Evolutionary conservation across 129 eudicot genomes (phyloP), one percentile per base, ranked within the genome.

Genomic region (Chrysanthemum makinoi): DNA sequence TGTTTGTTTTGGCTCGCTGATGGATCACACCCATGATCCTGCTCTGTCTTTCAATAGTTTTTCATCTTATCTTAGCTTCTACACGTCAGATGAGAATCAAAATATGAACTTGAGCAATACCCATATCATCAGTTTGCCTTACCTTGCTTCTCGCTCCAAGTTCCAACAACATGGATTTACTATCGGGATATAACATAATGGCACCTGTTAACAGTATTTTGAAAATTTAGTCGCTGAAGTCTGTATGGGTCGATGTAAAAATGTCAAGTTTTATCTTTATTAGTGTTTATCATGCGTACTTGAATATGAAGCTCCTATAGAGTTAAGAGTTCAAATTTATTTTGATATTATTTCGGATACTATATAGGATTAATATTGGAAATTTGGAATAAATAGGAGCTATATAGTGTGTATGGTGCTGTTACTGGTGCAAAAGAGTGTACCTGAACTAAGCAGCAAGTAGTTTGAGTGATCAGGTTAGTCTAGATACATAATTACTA

Each of bases 51-150:
- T 68, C 62, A 35, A 68, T 48, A 65, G 66, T 17, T 61, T 68
- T 68, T 68, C 75, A 33, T 74, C 83, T 6, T 65, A 80, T 65
- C 64, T 75, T 63, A 75, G 77, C 69, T 48, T 79, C 55, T 64
- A 62, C 70, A 65, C 39, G 9, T 17, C 76, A 2, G 58, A 80
- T 17, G 33, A 18, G 57, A 53, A 52, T 48, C 77, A 53, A 56
- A 62, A 48, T 59, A 56, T 80, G 77, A 65, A 62, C 76, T 74
- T 74, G 57, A 52, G 43, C 72, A 62, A 56, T 22, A 62, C 55
- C 80, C 68, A 20, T 69, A 55, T 62, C 15, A n/a, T 18, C 55
- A 74, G 64, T 71, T 53, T 51, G 60, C 52, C 69, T 65, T 44
- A 24, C 15, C 47, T 64, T 39, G 16, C 52, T 70, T 78, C 83